Base-by-base conservation (phyloP, 176 grass and related monocot genomes). In the Aegilops tauschii region DNA sequence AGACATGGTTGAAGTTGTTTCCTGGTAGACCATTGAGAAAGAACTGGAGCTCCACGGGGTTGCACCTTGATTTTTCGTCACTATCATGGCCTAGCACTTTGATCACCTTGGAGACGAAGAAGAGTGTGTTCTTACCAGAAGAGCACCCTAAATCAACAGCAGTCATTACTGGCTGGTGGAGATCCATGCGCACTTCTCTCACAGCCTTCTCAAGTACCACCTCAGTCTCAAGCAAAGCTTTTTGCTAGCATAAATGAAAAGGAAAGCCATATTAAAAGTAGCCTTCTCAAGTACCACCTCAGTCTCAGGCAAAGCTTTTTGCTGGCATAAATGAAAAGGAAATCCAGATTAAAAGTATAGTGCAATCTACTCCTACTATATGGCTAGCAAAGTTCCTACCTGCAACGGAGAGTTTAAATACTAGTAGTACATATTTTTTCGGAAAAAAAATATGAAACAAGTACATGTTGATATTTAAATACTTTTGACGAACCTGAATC, bases 1-100 rank as follows among this genome's bases (percentile, higher is more conserved):
- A 93, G 21, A 90, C 27, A 5, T n/a, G 12, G 58, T 93, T 93
- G 73, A 91, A 93, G 40, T 91, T 79, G 2, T 90, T 91, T 8
- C 56, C 73, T 0, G 73, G 79, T 9, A 91, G 83, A 40, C 91
- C 92, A n/a, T 89, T 93, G 4, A 93, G 61, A 82, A 93, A 84
- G 74, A 93, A 88, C 28, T 80, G 88, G 8, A 93, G 6, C 73
- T 93, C 88, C 47, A 81, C 32, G 1, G 16, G 16, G 0, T n/a
- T 44, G 2, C n/a, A 17, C 12, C 17, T 28, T 37, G 56, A 16
- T 12, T 39, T 39, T 39, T 39, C 13, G n/a, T 64, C 14, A 6
- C 6, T 31, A 4, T 28, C 21, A 29, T 4, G 50, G 1, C 34
- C 3, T 77, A 35, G 3, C 8, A 32, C 49, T 9, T 49, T 3